Base-by-base conservation (phyloP, 805 yeast species). In the Candida ortonii region DNA sequence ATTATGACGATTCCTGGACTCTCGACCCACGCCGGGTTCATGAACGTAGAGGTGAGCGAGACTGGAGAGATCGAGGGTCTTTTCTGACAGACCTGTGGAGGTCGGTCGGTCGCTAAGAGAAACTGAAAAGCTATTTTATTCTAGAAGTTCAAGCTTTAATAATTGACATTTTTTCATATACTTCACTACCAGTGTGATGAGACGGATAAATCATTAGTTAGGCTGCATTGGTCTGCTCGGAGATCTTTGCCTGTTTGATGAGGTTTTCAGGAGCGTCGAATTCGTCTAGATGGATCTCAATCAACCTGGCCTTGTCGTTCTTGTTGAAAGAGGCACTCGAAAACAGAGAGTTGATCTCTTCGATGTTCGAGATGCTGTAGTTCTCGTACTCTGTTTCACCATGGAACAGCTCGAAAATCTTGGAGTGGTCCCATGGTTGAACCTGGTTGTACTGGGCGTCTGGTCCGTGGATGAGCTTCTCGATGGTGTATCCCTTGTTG, bases 1-100 rank as follows among this genome's bases (percentile, higher is more conserved):
- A 84, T 84, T 53, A 85, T 80, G 68, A 84, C 94, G 28, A 84
- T 84, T 52, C 94, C 94, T 18, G 93, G 94, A 41, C 70, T 84
- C 57, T 85, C 93, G 38, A 84, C 94, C 4, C 84, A 82, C 55
- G 78, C 85, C 58, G 93, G 94, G 25, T 84, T 79, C 64, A 84
- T 84, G 90, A 82, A 84, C 50, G 87, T 84, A 32, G 93, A 84
- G 62, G 87, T 84, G 34, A 73, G 77, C 53, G 86, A 79, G 25
- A 75, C 82, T 44, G 90, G 89, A 38, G 85, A 84, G 53, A 84
- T 84, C 47, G 89, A 83, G 51, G 93, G 93, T 30, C 72, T 84
- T 64, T 83, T 83, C 55, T 83, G 57, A n/a, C n/a, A n/a, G n/a
- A n/a, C n/a, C n/a, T n/a, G 53, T 14, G n/a, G 10, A 12, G 7